Conservation (phyloP, 1,139 yeast species). For the Yamadazyma sp. region DNA sequence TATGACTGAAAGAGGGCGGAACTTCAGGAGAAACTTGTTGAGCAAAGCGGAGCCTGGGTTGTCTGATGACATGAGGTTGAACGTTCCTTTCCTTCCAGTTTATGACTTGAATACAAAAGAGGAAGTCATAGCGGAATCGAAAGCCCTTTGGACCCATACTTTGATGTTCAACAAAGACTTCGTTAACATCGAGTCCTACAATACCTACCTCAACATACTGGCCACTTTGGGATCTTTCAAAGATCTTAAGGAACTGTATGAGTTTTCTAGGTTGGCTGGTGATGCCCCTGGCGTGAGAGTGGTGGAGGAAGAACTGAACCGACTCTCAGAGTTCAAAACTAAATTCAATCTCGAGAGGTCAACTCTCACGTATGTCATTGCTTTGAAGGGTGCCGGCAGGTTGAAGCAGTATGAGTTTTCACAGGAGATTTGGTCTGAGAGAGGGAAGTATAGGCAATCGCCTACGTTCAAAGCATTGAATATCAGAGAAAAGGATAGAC, state of each 20-base stretch:
- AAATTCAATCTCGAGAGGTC: constrained; percentile 41
- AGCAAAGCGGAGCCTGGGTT: constrained; percentile 15
- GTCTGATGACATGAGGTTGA: constrained; percentile 6
- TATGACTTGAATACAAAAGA: constrained; percentile 34
- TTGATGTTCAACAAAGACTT: constrained; percentile 40
- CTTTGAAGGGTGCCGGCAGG: constrained; percentile 64
- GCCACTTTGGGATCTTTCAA: constrained; percentile 44
- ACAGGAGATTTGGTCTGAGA: constrained; percentile 67
- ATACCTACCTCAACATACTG: constrained; percentile 56
- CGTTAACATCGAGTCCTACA: constrained; percentile 43
- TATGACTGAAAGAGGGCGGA: constrained; percentile 45
- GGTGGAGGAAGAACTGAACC: constrained; percentile 8
- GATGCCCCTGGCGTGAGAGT: constrained; percentile 22
- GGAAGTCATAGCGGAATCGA: constrained; percentile 69
- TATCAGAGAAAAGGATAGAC: constrained; percentile 37
- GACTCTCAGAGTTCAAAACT: constrained; percentile 2
- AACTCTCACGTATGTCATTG: constrained; percentile 57
- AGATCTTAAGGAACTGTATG: constrained; percentile 53
- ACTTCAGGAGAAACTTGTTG: constrained; percentile 47
- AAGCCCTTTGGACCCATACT: constrained; percentile 70
- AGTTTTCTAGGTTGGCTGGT: constrained; percentile 15
- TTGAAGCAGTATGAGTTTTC: constrained; percentile 58
- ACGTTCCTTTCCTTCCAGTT: constrained; percentile 66
- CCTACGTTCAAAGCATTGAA: constrained; percentile 41
- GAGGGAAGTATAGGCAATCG: constrained; percentile 72